Evolutionary conservation across 106 monocot genomes (phyloP), one percentile per base, ranked within the genome.

Genomic region (Dendrobium chrysotoxum): DNA sequence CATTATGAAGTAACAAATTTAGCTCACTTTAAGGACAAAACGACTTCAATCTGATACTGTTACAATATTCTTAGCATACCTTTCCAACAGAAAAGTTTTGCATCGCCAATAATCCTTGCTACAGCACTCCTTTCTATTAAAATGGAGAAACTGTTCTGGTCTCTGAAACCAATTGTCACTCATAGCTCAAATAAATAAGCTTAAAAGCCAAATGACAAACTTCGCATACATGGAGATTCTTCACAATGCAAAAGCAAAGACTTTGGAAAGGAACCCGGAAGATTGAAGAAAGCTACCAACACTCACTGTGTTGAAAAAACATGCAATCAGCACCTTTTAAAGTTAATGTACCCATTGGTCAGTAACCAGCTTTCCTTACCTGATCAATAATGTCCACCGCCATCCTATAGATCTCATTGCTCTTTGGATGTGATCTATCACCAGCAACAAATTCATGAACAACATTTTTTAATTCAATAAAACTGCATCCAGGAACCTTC

Each of bases 381-480:
- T 55, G 42, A 35, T 30, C 78, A 45, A 82, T 75, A 77, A 89
- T 82, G 50, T 80, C 88, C 21, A 4, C 65, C 12, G 81, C 35
- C 83, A 83, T 85, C 31, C 65, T 78, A 44, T 85, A 85, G 13
- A 88, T 88, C 53, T 88, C 83, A 50, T 67, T 75, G 17, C 68
- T 58, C 35, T 76, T 85, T 1, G 83, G 80, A 28, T 87, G 82
- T 7, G 80, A 83, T 20, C 77, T 83, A 25, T 90, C 89, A 26
- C 82, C 80, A 39, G 86, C 82, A 28, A 83, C 57, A 67, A 89
- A 90, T 80, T 85, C 83, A 79, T 87, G 31, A n/a, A 90, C 75
- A 3, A 50, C 11, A 79, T 79, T 79, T 35, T 85, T 75, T 6
- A 90, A 39, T 75, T 90, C 87, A 47, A 90, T 87, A 18, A 84